Percentiles rank a stretch among this genome's conserved stretches.
Evolutionary conservation across 2,329 filamentous ascomycete genomes (phyloP).

Genomic region (Aspergillus novofumigatus): DNA sequence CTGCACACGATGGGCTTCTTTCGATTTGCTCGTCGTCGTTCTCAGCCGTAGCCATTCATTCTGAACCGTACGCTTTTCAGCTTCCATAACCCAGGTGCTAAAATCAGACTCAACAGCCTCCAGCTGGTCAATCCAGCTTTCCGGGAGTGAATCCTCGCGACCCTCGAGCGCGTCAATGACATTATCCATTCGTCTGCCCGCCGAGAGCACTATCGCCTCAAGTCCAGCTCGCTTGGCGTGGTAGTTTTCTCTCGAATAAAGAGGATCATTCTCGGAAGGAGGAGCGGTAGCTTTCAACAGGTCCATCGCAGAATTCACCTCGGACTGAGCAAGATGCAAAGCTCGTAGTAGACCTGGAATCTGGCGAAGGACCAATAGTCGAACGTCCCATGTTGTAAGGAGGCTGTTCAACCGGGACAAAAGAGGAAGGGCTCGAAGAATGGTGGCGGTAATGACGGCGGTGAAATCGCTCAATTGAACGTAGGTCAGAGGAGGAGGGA

Average conservation of each 20-base stretch:
- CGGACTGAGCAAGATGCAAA: slow-evolving; percentile 46
- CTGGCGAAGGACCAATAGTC: slow-evolving; percentile 69
- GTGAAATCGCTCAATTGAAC: slow-evolving; percentile 82
- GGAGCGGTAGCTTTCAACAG: slow-evolving; percentile 22
- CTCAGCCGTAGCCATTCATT: slow-evolving; percentile 48
- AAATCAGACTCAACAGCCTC: slow-evolving; percentile 75
- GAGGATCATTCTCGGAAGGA: slow-evolving; percentile 22
- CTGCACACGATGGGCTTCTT: neutral
- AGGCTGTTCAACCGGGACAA: slow-evolving; percentile 68
- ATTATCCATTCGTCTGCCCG: slow-evolving; percentile 71
- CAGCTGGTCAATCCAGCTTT: slow-evolving; percentile 81
- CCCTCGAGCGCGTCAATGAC: slow-evolving; percentile 88
- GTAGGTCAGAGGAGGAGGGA: slow-evolving; percentile 47
- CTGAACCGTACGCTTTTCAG: slow-evolving; percentile 69
- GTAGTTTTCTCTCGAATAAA: slow-evolving; percentile 36
- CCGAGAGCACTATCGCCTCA: slow-evolving; percentile 62
- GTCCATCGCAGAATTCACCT: slow-evolving; percentile 32
- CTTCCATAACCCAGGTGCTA: slow-evolving; percentile 73
- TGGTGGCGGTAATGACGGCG: slow-evolving; percentile 83
- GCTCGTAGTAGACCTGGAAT: slow-evolving; percentile 65
- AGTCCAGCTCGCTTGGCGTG: slow-evolving; percentile 52
- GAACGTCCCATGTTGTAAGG: slow-evolving; percentile 73
- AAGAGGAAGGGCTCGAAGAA: slow-evolving; percentile 81
- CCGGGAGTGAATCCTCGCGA: slow-evolving; percentile 75
- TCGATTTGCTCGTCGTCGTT: slow-evolving; percentile 4